Evolutionary conservation across 208 protist genomes (phyloP).

Genomic region (Vickermania ingenoplastis): DNA sequence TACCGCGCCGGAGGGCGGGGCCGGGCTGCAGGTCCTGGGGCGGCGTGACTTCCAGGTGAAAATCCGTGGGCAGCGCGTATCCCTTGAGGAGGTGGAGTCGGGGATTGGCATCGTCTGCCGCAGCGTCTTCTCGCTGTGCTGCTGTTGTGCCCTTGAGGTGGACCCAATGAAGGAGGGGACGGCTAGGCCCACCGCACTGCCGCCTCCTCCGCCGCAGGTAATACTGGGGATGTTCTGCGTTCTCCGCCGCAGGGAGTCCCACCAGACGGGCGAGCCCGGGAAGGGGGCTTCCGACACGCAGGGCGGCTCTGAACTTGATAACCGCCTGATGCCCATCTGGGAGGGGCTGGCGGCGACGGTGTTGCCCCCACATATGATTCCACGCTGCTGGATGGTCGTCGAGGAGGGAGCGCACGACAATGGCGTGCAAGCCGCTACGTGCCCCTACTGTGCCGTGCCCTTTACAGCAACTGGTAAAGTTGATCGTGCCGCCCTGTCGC

Average conservation of each 20-base stretch:
- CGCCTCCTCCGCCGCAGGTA: neutral
- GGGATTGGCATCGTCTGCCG: conserved; percentile 9
- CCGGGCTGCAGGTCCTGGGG: conserved; percentile 15
- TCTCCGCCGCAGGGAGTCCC: neutral
- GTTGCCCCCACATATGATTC: conserved; percentile 31
- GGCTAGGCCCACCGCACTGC: neutral
- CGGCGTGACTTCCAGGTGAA: conserved; percentile 46
- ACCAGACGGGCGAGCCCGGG: neutral
- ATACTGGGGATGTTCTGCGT: neutral
- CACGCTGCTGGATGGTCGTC: conserved; percentile 17
- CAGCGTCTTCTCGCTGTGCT: conserved; percentile 16
- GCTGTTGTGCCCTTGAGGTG: conserved; percentile 4
- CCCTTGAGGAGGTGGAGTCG: conserved; percentile 46
- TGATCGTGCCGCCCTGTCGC: neutral
- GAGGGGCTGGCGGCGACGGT: conserved; percentile 17
- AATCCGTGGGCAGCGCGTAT: conserved; percentile 42
- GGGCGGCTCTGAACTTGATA: neutral
- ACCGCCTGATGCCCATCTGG: neutral
- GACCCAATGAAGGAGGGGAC: neutral
- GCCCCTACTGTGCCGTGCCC: neutral
- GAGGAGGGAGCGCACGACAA: neutral
- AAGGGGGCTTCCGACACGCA: neutral
- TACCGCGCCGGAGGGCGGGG: too few relatives aligned
- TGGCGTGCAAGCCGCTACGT: neutral
- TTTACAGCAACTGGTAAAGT: neutral